Evolutionary conservation across 768 basidiomycete species (phyloP).

Genomic region (Leucogyrophana mollusca): DNA sequence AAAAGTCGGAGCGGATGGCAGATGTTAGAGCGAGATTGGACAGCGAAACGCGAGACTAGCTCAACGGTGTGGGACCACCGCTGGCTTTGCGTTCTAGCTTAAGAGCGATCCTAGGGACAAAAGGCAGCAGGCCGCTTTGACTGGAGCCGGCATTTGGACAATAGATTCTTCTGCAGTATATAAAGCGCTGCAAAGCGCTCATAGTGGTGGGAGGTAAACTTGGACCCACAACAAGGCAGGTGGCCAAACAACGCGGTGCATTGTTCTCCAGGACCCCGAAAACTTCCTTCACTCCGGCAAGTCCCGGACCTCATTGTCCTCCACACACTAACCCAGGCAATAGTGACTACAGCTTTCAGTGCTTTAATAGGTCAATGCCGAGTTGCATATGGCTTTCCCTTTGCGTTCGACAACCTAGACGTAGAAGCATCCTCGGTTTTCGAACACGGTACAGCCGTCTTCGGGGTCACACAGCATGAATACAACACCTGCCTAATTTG

Average conservation of each 20-base stretch:
- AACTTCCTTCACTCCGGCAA: conserved; percentile 5
- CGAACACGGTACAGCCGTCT: not conserved
- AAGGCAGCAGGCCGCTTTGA: conserved; percentile 12
- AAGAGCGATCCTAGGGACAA: conserved; percentile 11
- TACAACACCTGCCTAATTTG: conserved; percentile 25
- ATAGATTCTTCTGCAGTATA: conserved; percentile 10
- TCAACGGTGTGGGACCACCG: conserved; percentile 7
- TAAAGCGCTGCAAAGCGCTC: conserved; percentile 3
- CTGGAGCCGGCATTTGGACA: conserved; percentile 13
- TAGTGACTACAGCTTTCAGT: not conserved
- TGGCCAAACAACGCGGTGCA: conserved; percentile 5
- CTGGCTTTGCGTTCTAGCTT: conserved; percentile 6
- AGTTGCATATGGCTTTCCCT: not conserved
- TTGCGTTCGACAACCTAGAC: not conserved
- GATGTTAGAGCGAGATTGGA: conserved; percentile 1
- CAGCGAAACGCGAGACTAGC: conserved; percentile 18
- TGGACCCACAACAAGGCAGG: conserved; percentile 18
- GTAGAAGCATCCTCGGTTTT: not conserved
- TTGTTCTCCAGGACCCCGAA: conserved; percentile 17
- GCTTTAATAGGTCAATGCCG: not conserved
- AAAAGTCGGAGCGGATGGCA: not conserved
- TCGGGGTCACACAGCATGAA: not conserved
- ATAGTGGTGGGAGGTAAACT: conserved; percentile 4
- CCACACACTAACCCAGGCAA: not conserved
- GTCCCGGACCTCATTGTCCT: conserved; percentile 7